These are phyloP conservation scores for Pestalotiopsis sp. DNA, from an alignment of 2,329 filamentous ascomycete genomes.

Conservation along the genomic window DNA sequence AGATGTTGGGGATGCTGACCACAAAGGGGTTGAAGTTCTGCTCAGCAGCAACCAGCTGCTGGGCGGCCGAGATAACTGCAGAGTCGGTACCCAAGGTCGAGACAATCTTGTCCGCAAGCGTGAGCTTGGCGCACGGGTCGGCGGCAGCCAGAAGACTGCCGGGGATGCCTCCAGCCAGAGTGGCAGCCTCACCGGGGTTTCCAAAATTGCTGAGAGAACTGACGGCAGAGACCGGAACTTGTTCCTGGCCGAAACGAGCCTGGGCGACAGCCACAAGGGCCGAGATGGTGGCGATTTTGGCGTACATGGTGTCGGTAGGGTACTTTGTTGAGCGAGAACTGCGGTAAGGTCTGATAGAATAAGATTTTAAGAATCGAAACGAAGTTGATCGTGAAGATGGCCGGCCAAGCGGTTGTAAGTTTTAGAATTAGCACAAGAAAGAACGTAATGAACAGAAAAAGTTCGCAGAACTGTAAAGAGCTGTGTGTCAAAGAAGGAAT, in stretches of 20 bases:
- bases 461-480: constrained; percentile 39
- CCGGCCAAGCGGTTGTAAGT: constrained; percentile 29
- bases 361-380: background rate
- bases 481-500: constrained; percentile 21
- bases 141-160: constrained; percentile 63
- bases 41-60: constrained; percentile 64
- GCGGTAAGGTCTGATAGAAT: constrained; percentile 11
- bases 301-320: constrained; percentile 39
- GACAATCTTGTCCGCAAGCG: constrained; percentile 65
- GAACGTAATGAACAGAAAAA: constrained; percentile 32
- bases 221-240: constrained; percentile 56
- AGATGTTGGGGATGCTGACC: constrained; percentile 60
- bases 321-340: constrained; percentile 10
- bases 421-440: constrained; percentile 28
- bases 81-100: constrained; percentile 58
- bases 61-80: constrained; percentile 62
- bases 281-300: constrained; percentile 40
- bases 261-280: constrained; percentile 44
- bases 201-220: constrained; percentile 54
- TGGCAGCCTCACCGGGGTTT: constrained; percentile 59
- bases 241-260: constrained; percentile 65
- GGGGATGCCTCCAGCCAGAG: constrained; percentile 62
- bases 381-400: constrained; percentile 10
- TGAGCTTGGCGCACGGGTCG: constrained; percentile 67
- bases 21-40: constrained; percentile 73